These are phyloP conservation scores for Cryphonectria parasitica DNA, from an alignment of 2,329 filamentous ascomycete species.

Conservation along the genomic window DNA sequence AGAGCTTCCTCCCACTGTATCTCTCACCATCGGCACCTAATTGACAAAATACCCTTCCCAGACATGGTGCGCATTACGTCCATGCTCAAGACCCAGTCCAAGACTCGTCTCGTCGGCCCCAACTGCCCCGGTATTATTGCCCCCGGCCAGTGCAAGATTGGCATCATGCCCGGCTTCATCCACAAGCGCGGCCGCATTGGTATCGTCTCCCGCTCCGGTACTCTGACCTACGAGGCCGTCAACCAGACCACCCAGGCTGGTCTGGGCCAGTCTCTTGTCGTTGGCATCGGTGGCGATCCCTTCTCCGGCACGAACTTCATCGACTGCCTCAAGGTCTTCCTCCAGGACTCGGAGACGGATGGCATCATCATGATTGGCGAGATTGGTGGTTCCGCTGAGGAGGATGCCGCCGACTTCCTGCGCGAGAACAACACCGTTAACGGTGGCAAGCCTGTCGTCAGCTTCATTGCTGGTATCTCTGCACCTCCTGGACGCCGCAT, in stretches of 20 bases:
- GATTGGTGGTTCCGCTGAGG: constrained; percentile 96
- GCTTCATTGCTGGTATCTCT: constrained; percentile 98
- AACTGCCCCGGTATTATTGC: constrained; percentile 99
- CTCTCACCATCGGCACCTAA: constrained; percentile 19
- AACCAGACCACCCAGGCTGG: constrained; percentile 98
- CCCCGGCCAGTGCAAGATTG: constrained; percentile 97
- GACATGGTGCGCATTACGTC: constrained; percentile 99
- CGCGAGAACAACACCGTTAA: constrained; percentile 87
- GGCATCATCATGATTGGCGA: constrained; percentile 99
- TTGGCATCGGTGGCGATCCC: constrained; percentile 97
- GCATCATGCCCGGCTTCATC: constrained; percentile 99
- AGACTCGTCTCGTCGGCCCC: constrained; percentile 94
- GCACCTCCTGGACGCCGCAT: constrained; percentile 95
- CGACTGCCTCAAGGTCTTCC: constrained; percentile 97
- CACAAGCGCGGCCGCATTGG: constrained; percentile 99
- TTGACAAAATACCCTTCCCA: constrained; percentile 41
- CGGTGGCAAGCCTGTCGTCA: constrained; percentile 88
- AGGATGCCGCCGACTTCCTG: constrained; percentile 96
- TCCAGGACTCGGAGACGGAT: constrained; percentile 93
- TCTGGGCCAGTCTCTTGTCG: constrained; percentile 95
- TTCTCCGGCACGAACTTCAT: constrained; percentile 99
- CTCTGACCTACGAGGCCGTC: constrained; percentile 98
- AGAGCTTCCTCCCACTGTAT: constrained; percentile 4
- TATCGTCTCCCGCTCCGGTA: constrained; percentile 97
- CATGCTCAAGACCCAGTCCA: constrained; percentile 96